Percentiles rank a stretch among this genome's conserved stretches.
phyloP scores from a whole-genome alignment of 805 yeast species.

The Spathaspora passalidarum region DNA sequence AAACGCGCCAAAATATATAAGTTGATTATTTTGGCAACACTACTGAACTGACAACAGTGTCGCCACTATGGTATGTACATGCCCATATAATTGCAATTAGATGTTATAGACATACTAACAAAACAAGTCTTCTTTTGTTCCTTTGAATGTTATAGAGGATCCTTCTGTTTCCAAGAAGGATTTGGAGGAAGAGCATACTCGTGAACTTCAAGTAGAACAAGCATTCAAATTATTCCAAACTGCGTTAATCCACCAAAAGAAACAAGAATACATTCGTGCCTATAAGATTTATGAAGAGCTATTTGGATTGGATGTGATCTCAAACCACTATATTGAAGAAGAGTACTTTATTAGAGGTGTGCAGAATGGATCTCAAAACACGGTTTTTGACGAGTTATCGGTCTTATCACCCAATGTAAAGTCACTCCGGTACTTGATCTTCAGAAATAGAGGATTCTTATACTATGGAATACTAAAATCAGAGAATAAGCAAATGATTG shows the following conservation, averaged over 20 bases:
- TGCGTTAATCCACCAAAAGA: conserved; percentile 64
- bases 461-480: conserved; percentile 43
- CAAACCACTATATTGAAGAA: conserved; percentile 41
- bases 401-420: conserved; percentile 67
- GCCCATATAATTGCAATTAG: background rate
- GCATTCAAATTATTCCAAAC: conserved; percentile 72
- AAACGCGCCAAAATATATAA: no score
- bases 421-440: conserved; percentile 70
- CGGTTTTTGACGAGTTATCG: conserved; percentile 37
- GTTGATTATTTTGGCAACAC: no score
- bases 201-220: conserved; percentile 87
- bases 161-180: conserved; percentile 56
- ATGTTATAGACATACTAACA: conserved; percentile 2
- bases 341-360: conserved; percentile 33
- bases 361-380: conserved; percentile 33
- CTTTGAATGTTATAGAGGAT: conserved; percentile 76
- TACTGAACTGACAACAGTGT: no score
- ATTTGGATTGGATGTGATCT: conserved; percentile 66
- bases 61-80: background rate
- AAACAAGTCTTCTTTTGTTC: conserved; percentile 63
- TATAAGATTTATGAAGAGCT: conserved; percentile 55
- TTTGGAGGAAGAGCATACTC: conserved; percentile 77
- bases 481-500: conserved; percentile 12
- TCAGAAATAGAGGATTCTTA: conserved; percentile 78
- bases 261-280: conserved; percentile 47